Percentiles rank a stretch among this genome's conserved stretches.
These are phyloP conservation scores for Trichaptum fuscoviolaceum DNA, from an alignment of 768 basidiomycete genomes.

Conservation along the genomic window DNA sequence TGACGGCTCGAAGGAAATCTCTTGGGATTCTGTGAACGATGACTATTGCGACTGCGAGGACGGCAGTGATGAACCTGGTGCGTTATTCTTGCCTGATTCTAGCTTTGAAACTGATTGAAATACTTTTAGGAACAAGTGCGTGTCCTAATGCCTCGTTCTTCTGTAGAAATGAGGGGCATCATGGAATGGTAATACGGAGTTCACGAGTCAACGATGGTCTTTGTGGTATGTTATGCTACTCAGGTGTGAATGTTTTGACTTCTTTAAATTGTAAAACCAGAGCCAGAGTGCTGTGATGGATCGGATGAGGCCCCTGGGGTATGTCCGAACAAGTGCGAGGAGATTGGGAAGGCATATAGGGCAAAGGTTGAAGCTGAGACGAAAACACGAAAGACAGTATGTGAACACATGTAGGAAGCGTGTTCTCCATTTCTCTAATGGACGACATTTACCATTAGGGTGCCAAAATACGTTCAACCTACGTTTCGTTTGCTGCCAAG, in stretches of 20 bases:
- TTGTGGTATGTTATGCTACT: slow-evolving; percentile 60
- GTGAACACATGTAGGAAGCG: slow-evolving; percentile 18
- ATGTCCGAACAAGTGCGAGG: slow-evolving; percentile 73
- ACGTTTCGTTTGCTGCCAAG: slow-evolving; percentile 81
- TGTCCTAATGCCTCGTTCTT: slow-evolving; percentile 74
- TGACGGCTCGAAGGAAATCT: slow-evolving; percentile 72
- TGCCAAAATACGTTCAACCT: slow-evolving; percentile 84
- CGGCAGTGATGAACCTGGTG: slow-evolving; percentile 94
- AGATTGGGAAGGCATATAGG: slow-evolving; percentile 66
- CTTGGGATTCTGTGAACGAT: slow-evolving; percentile 82
- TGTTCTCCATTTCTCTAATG: not conserved
- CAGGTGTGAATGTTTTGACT: not conserved
- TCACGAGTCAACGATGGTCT: slow-evolving; percentile 89
- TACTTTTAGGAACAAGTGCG: slow-evolving; percentile 68
- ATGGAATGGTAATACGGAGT: slow-evolving; percentile 71
- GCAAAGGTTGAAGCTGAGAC: slow-evolving; percentile 65
- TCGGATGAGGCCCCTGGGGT: slow-evolving; percentile 83
- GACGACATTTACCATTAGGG: slow-evolving; percentile 45
- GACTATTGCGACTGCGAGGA: slow-evolving; percentile 94
- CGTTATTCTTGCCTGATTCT: slow-evolving; percentile 7
- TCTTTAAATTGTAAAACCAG: slow-evolving; percentile 35
- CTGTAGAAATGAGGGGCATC: slow-evolving; percentile 84
- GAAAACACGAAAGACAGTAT: slow-evolving; percentile 76
- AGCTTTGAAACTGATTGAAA: slow-evolving; percentile 6
- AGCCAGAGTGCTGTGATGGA: slow-evolving; percentile 92